Evolutionary conservation across 495 filamentous ascomycete genomes (phyloP).

Genomic region (Neurospora terricola): DNA sequence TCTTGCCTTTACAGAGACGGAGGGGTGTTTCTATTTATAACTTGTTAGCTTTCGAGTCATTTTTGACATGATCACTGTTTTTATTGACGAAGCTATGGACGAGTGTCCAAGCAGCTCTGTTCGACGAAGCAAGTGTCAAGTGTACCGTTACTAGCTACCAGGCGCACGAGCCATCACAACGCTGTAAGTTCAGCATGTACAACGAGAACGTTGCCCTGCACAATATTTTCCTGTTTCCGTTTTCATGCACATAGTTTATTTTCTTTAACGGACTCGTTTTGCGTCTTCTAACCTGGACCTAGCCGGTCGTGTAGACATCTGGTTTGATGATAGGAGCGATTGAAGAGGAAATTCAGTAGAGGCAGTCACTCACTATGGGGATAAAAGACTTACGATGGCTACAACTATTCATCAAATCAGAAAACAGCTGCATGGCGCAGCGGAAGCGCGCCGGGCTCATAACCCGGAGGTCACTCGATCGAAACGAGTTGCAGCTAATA

Average conservation of each 20-base stretch:
- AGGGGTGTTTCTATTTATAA: no score
- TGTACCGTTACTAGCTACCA: not conserved
- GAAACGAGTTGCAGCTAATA: constrained; percentile 6
- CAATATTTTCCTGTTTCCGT: no score
- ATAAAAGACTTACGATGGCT: no score
- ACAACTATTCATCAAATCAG: no score
- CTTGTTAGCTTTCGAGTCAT: no score
- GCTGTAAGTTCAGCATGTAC: not conserved
- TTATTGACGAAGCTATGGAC: not conserved
- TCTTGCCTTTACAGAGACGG: no score
- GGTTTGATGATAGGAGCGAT: not conserved
- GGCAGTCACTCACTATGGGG: not conserved
- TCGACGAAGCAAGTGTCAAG: not conserved
- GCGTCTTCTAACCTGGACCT: no score
- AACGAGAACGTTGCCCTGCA: not conserved
- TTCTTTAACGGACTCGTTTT: no score
- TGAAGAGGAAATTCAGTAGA: not conserved
- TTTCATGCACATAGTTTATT: no score
- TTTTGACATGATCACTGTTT: not conserved
- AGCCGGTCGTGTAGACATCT: no score
- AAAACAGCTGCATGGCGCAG: constrained; percentile 7
- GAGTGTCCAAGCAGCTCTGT: not conserved
- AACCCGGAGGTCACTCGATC: constrained; percentile 10
- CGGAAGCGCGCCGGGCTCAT: constrained; percentile 11
- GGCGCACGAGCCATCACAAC: not conserved